Conservation (phyloP, 108 stramenopile species). For the Conticribra weissflogii region DNA sequence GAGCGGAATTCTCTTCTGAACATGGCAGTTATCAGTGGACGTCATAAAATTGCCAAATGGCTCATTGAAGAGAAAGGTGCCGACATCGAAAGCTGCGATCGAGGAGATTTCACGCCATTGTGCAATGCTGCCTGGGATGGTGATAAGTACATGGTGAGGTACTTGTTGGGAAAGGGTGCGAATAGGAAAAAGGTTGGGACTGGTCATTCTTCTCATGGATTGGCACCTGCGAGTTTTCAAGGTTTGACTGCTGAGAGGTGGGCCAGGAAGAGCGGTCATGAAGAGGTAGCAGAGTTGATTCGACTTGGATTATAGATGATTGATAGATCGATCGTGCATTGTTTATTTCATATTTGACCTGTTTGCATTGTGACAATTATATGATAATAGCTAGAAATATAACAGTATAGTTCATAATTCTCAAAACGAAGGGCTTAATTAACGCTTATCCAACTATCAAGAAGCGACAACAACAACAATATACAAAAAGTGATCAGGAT, state of each 20-base stretch:
- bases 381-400: too few species aligned
- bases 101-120: slow-evolving; percentile 83
- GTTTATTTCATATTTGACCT: too few species aligned
- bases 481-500: slow-evolving; percentile 85
- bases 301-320: slow-evolving; percentile 55
- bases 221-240: slow-evolving; percentile 71
- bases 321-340: too few species aligned
- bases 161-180: slow-evolving; percentile 60
- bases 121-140: slow-evolving; percentile 74
- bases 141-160: slow-evolving; percentile 73
- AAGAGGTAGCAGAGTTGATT: slow-evolving; percentile 75
- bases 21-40: slow-evolving; percentile 71
- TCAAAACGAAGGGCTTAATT: too few species aligned
- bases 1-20: slow-evolving; percentile 85
- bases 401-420: too few species aligned
- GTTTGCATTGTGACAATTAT: too few species aligned
- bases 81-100: slow-evolving; percentile 76
- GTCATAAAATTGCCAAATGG: slow-evolving; percentile 80
- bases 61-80: slow-evolving; percentile 71
- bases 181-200: slow-evolving; percentile 65
- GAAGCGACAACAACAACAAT: slow-evolving; percentile 29
- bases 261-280: slow-evolving; percentile 68
- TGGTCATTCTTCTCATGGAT: slow-evolving; percentile 66
- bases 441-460: too few species aligned
- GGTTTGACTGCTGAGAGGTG: slow-evolving; percentile 81